These are phyloP conservation scores for Diaporthe helianthi DNA, from an alignment of 2,329 filamentous ascomycete genomes.

Conservation along the genomic window DNA sequence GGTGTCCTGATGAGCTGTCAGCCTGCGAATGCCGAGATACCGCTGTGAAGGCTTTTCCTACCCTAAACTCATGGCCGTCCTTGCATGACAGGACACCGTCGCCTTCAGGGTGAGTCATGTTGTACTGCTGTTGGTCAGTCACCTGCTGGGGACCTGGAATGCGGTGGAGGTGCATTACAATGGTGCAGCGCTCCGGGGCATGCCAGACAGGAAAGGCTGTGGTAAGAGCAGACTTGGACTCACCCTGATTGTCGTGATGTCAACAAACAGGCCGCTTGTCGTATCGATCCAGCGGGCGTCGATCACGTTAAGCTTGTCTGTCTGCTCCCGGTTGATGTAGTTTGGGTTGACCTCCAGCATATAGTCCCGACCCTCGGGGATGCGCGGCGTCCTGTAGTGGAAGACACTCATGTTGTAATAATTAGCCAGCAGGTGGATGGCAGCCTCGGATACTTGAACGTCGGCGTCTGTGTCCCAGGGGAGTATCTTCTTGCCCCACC, in stretches of 20 bases:
- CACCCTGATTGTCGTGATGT: conserved; percentile 55
- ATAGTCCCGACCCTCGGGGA: conserved; percentile 51
- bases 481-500: conserved; percentile 77
- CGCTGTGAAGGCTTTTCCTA: conserved; percentile 38
- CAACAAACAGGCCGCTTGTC: conserved; percentile 55
- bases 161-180: not conserved
- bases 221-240: not conserved
- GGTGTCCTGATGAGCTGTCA: conserved; percentile 49
- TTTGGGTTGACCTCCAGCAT: conserved; percentile 58
- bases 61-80: conserved; percentile 57
- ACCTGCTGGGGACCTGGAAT: not conserved
- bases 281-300: conserved; percentile 59
- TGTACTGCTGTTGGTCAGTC: conserved; percentile 45
- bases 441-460: conserved; percentile 73
- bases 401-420: conserved; percentile 68
- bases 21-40: not conserved
- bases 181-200: not conserved
- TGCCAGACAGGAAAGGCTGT: not conserved
- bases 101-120: conserved; percentile 50
- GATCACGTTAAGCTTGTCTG: conserved; percentile 51
- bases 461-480: conserved; percentile 83
- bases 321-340: conserved; percentile 46
- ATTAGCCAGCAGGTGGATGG: conserved; percentile 69
- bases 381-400: conserved; percentile 50
- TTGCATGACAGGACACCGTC: conserved; percentile 58